A percentile compares a stretch with the other conserved stretches of the same genome.
Conservation (phyloP, 805 yeast genomes). For the Candida dendrica region DNA sequence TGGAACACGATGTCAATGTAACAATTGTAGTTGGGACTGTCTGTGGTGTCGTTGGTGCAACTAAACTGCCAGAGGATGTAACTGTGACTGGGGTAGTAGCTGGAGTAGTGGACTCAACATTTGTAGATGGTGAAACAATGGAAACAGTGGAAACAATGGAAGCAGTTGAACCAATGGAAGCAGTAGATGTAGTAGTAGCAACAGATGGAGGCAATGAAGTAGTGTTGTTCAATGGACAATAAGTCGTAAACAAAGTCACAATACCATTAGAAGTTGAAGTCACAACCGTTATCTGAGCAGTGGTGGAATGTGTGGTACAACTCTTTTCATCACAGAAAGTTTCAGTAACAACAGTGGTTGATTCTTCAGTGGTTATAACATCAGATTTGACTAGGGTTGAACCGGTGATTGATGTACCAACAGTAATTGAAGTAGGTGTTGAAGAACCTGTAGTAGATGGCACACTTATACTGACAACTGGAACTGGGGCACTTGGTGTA, state of each 20-base stretch:
- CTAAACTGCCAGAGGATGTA: too few species aligned
- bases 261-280: conserved; percentile 9
- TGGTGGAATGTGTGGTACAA: conserved; percentile 19
- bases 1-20: conserved; percentile 19
- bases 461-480: too few species aligned
- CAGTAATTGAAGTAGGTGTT: too few species aligned
- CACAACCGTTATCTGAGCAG: conserved; percentile 10
- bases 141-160: conserved; percentile 19
- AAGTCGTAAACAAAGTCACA: conserved; percentile 6
- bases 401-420: too few species aligned
- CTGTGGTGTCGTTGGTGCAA: neutral
- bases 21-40: conserved; percentile 16
- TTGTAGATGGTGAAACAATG: neutral
- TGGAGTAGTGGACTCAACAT: too few species aligned
- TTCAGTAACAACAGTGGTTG: conserved; percentile 21
- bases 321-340: conserved; percentile 23
- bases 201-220: conserved; percentile 8
- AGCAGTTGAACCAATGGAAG: too few species aligned
- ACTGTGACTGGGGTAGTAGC: neutral
- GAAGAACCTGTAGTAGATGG: too few species aligned
- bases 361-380: too few species aligned
- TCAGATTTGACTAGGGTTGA: too few species aligned
- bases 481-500: neutral
- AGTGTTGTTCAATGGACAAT: conserved; percentile 17
- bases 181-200: too few species aligned